Evolutionary conservation across 352 stramenopile genomes (phyloP).

Genomic region (Phytophthora lateralis): DNA sequence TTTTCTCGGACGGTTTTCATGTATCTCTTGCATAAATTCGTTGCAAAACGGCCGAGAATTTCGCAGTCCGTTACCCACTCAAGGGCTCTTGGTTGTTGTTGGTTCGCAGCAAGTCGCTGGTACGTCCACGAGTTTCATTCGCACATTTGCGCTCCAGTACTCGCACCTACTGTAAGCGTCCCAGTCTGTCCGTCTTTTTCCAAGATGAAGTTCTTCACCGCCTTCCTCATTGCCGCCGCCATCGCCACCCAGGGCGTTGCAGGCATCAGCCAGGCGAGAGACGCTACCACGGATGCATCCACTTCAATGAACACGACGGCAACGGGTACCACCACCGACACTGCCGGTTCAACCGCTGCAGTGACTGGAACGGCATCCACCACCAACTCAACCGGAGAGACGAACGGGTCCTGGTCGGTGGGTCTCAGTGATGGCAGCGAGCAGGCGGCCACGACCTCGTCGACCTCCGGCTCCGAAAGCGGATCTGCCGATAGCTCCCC

Average conservation of each 20-base stretch:
- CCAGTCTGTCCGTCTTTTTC: constrained; percentile 1
- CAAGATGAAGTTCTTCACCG: constrained; percentile 45
- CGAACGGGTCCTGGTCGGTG: background rate
- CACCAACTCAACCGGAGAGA: constrained; percentile 5
- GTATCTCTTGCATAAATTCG: constrained; percentile 5
- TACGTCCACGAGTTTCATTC: constrained; percentile 26
- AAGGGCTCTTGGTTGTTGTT: background rate
- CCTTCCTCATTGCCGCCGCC: constrained; percentile 26
- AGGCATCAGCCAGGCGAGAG: background rate
- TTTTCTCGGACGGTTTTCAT: constrained; percentile 15
- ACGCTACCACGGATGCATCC: background rate
- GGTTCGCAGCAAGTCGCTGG: constrained; percentile 2
- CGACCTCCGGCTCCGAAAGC: constrained; percentile 1
- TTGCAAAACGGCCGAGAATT: constrained; percentile 32
- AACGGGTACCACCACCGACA: constrained; percentile 1
- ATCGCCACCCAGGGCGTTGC: constrained; percentile 21
- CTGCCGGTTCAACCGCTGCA: background rate
- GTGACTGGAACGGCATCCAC: background rate
- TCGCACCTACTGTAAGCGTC: constrained; percentile 22
- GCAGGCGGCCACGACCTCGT: background rate
- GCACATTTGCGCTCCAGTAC: constrained; percentile 33
- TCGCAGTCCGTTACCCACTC: constrained; percentile 24
- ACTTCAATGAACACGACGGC: background rate
- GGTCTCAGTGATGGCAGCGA: background rate
- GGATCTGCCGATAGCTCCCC: constrained; percentile 20